Evolutionary conservation across 177 flowering plant species (phyloP).

Genomic region (Vitis hybrid): DNA sequence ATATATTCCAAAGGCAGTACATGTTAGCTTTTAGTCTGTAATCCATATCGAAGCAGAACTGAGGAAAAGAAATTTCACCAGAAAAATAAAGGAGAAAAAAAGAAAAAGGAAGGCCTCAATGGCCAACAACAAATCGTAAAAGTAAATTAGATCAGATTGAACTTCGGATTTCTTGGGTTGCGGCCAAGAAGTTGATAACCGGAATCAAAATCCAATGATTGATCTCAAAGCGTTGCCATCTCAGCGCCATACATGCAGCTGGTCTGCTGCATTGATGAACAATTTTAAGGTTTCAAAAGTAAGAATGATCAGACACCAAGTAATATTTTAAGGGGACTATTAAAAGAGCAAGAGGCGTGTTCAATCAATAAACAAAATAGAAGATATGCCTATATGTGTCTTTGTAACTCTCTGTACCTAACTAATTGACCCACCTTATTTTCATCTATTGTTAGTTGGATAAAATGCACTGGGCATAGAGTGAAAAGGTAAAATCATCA

Average conservation of each 20-base stretch:
- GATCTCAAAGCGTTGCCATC: conserved; percentile 37
- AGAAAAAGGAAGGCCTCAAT: conserved; percentile 30
- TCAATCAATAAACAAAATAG: background rate
- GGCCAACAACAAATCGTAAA: conserved; percentile 55
- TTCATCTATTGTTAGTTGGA: background rate
- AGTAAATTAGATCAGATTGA: conserved; percentile 40
- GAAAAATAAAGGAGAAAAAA: conserved; percentile 12
- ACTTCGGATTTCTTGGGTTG: conserved; percentile 43
- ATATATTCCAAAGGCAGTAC: conserved; percentile 33
- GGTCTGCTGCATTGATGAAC: conserved; percentile 27
- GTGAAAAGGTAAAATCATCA: background rate
- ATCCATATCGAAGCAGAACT: conserved; percentile 31
- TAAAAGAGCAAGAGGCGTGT: too few species aligned
- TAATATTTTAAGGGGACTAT: conserved; percentile 6
- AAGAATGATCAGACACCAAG: conserved; percentile 20
- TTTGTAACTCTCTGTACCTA: background rate
- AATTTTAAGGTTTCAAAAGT: conserved; percentile 25
- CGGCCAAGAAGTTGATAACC: conserved; percentile 27
- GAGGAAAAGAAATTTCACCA: conserved; percentile 15
- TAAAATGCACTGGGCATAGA: background rate
- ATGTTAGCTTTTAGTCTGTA: conserved; percentile 36
- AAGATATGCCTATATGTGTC: too few species aligned
- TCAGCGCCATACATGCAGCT: conserved; percentile 41
- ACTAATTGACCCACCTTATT: conserved; percentile 10
- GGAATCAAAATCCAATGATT: conserved; percentile 70